Evolutionary conservation across 805 yeast genomes (phyloP).

Genomic region (Sugiyamaella boreocaroliniensis): DNA sequence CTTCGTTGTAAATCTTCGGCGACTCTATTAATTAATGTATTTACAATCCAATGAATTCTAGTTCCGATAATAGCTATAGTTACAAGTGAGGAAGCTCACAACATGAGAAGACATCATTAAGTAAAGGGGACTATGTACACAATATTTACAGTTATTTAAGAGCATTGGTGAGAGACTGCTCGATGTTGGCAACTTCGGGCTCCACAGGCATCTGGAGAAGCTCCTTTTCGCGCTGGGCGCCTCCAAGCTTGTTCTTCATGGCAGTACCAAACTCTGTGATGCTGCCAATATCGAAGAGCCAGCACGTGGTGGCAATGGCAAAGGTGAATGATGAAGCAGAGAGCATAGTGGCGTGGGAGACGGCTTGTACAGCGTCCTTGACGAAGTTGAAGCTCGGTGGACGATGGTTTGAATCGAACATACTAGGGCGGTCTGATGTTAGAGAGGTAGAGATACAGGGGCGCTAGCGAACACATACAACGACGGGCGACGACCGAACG

Average conservation of each 20-base stretch:
- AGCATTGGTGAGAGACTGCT: slow-evolving; percentile 11
- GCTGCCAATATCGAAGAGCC: slow-evolving; percentile 69
- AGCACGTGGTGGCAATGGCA: slow-evolving; percentile 66
- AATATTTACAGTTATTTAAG: slow-evolving; percentile 8
- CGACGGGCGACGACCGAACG: slow-evolving; percentile 67
- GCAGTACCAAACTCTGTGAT: slow-evolving; percentile 64
- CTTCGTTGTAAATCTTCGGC: background rate
- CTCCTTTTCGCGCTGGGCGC: slow-evolving; percentile 38
- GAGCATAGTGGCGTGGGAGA: slow-evolving; percentile 69
- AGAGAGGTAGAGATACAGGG: background rate
- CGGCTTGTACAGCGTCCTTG: slow-evolving; percentile 79
- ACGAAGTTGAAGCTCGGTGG: slow-evolving; percentile 80
- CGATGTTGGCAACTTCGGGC: slow-evolving; percentile 17
- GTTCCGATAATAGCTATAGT: background rate
- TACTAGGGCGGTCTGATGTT: slow-evolving; percentile 49
- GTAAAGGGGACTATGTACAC: slow-evolving; percentile 1
- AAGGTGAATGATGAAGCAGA: slow-evolving; percentile 68
- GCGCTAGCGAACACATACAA: slow-evolving; percentile 27
- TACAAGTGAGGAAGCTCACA: background rate
- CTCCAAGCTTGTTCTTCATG: slow-evolving; percentile 62
- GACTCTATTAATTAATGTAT: background rate
- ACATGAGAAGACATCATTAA: background rate
- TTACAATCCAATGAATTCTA: too few relatives aligned
- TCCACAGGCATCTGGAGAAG: slow-evolving; percentile 16
- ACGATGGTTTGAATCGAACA: slow-evolving; percentile 77